These are phyloP conservation scores for Geotrichum carabidarum DNA, from an alignment of 1,139 yeast genomes.

Conservation along the genomic window DNA sequence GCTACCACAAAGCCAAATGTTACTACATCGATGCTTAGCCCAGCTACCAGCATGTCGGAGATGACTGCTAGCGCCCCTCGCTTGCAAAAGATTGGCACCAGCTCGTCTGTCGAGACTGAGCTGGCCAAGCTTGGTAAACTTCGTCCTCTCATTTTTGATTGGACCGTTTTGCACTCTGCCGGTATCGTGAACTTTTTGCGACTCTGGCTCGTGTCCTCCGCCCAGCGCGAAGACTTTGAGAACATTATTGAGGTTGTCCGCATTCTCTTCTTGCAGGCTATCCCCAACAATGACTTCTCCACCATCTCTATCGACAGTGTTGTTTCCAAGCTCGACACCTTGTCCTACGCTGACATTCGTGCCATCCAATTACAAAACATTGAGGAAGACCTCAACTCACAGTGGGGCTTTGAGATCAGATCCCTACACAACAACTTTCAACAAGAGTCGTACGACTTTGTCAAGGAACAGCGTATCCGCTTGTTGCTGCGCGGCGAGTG, in stretches of 20 bases:
- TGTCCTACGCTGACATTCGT: constrained; percentile 51
- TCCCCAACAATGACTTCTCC: constrained; percentile 29
- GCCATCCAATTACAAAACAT: constrained; percentile 49
- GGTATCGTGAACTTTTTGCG: constrained; percentile 55
- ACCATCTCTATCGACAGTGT: constrained; percentile 25
- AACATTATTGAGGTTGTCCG: constrained; percentile 44
- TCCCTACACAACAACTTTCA: constrained; percentile 51
- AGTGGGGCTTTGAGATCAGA: constrained; percentile 40
- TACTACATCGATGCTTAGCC: constrained; percentile 18
- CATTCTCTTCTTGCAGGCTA: constrained; percentile 36
- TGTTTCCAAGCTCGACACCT: constrained; percentile 36
- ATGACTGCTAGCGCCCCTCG: constrained; percentile 14
- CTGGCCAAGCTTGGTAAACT: constrained; percentile 33
- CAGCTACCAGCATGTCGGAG: constrained; percentile 16
- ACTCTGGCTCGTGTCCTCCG: constrained; percentile 65
- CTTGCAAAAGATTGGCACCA: constrained; percentile 16
- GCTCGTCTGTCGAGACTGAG: constrained; percentile 30
- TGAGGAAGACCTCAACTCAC: constrained; percentile 36
- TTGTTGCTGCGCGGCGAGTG: constrained; percentile 74
- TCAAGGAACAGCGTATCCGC: constrained; percentile 70
- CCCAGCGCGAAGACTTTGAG: constrained; percentile 50
- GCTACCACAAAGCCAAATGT: constrained; percentile 4
- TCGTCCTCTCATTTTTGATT: constrained; percentile 46
- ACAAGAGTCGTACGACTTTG: constrained; percentile 64
- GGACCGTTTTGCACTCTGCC: constrained; percentile 53